These are phyloP conservation scores for Gymnopus androsaceus DNA, from an alignment of 1,284 basidiomycete species.

Conservation along the genomic window DNA sequence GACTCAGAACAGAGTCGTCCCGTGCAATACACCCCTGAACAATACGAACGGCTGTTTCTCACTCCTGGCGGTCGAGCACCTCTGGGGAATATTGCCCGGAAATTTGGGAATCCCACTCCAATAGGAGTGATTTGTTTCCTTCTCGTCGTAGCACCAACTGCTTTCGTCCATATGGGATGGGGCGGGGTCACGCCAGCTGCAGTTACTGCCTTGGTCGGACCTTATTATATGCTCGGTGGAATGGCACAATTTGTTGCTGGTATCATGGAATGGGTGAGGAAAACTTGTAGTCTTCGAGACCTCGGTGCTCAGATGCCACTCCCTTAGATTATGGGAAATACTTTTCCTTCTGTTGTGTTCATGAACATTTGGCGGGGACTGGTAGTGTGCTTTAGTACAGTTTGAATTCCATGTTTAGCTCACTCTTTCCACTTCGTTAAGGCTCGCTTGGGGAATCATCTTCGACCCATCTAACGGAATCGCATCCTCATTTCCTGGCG, in stretches of 20 bases:
- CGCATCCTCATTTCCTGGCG: constrained; percentile 16
- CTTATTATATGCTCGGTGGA: constrained; percentile 25
- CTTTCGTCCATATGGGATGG: constrained; percentile 21
- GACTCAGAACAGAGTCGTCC: background rate
- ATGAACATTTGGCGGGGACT: constrained; percentile 24
- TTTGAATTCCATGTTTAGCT: background rate
- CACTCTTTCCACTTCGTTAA: background rate
- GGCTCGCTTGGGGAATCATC: constrained; percentile 21
- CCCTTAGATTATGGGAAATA: constrained; percentile 25
- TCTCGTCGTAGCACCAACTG: constrained; percentile 21
- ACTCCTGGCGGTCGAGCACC: constrained; percentile 17
- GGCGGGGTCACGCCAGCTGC: constrained; percentile 20
- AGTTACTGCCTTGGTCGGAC: constrained; percentile 17
- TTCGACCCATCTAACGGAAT: constrained; percentile 23
- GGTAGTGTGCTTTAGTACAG: constrained; percentile 11
- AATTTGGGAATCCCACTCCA: constrained; percentile 25
- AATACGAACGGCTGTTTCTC: constrained; percentile 26
- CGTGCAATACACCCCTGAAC: constrained; percentile 17
- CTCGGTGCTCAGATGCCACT: background rate
- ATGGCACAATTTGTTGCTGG: constrained; percentile 21
- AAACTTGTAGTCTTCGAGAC: background rate
- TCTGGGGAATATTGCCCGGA: constrained; percentile 3
- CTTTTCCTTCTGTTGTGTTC: constrained; percentile 25
- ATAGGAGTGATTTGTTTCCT: constrained; percentile 22
- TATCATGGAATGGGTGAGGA: constrained; percentile 25